Evolutionary conservation across 2,329 filamentous ascomycete species (phyloP).

Genomic region (Clarireedia sp.): DNA sequence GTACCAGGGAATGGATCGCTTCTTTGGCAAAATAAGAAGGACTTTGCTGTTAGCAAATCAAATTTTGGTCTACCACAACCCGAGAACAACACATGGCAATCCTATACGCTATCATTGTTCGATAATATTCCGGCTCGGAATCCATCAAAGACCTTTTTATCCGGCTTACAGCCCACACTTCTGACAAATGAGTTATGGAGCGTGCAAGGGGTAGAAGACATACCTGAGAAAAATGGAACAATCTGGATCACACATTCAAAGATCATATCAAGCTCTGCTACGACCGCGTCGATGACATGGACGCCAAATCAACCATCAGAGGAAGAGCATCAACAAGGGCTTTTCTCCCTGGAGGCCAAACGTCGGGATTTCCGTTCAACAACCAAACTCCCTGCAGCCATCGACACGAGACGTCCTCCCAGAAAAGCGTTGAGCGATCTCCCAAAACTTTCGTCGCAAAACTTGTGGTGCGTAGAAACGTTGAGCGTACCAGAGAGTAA

Average conservation of each 20-base stretch:
- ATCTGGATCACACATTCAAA: neutral
- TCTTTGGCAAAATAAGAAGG: slow-evolving; percentile 13
- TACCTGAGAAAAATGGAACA: neutral
- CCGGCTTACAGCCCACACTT: slow-evolving; percentile 12
- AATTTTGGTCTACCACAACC: slow-evolving; percentile 20
- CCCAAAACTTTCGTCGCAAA: slow-evolving; percentile 15
- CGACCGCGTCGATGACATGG: slow-evolving; percentile 11
- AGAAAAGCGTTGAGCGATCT: slow-evolving; percentile 8
- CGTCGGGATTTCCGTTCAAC: slow-evolving; percentile 17
- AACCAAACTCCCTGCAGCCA: slow-evolving; percentile 16
- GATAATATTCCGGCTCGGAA: slow-evolving; percentile 14
- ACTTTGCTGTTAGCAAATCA: neutral
- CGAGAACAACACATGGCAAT: slow-evolving; percentile 16
- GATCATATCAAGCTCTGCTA: neutral
- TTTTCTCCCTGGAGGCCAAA: slow-evolving; percentile 15
- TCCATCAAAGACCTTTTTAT: slow-evolving; percentile 8
- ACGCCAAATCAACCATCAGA: neutral
- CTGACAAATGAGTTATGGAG: slow-evolving; percentile 12
- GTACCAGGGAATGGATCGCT: slow-evolving; percentile 7
- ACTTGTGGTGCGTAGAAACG: slow-evolving; percentile 16
- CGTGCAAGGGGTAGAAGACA: neutral
- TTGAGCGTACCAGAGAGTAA: neutral
- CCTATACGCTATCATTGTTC: slow-evolving; percentile 15
- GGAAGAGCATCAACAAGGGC: slow-evolving; percentile 10
- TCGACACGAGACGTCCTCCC: slow-evolving; percentile 13